Evolutionary conservation across 1,284 basidiomycete genomes (phyloP).

Genomic region (Chalciporus piperatoides): DNA sequence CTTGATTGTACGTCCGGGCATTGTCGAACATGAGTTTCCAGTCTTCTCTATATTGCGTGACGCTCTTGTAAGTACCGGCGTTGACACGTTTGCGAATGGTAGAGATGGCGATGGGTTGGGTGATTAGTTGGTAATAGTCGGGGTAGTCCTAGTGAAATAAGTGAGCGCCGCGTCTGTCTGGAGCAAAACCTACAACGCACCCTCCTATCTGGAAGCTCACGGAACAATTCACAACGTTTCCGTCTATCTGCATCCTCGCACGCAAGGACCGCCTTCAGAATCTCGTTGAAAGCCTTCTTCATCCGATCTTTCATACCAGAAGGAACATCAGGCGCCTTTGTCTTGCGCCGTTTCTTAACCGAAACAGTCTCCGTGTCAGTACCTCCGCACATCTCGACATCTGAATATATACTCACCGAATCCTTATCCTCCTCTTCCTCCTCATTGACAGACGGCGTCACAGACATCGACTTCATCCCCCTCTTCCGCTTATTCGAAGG

Average conservation of each 20-base stretch:
- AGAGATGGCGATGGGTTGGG: slow-evolving; percentile 82
- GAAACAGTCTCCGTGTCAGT: not conserved
- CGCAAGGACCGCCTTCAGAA: slow-evolving; percentile 74
- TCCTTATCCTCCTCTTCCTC: slow-evolving; percentile 71
- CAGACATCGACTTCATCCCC: slow-evolving; percentile 67
- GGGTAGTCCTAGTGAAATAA: slow-evolving; percentile 67
- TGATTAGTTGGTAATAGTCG: slow-evolving; percentile 83
- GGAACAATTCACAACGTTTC: slow-evolving; percentile 81
- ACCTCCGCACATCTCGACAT: not conserved
- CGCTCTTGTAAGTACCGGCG: slow-evolving; percentile 71
- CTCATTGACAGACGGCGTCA: slow-evolving; percentile 69
- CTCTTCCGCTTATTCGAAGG: slow-evolving; percentile 67
- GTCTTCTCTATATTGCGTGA: slow-evolving; percentile 74
- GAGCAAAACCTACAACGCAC: slow-evolving; percentile 32
- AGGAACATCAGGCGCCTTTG: slow-evolving; percentile 51
- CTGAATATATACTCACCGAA: slow-evolving; percentile 41
- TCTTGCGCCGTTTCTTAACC: slow-evolving; percentile 77
- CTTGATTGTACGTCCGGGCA: slow-evolving; percentile 86
- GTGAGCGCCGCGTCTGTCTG: not conserved
- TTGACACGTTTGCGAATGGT: slow-evolving; percentile 83
- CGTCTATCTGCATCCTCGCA: slow-evolving; percentile 73
- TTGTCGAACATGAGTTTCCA: slow-evolving; percentile 92
- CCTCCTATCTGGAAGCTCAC: slow-evolving; percentile 72
- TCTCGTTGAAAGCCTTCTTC: slow-evolving; percentile 83
- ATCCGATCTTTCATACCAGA: slow-evolving; percentile 65